phyloP scores from a whole-genome alignment of 1,284 basidiomycete species.

The Rhizopogon hawkerae region DNA sequence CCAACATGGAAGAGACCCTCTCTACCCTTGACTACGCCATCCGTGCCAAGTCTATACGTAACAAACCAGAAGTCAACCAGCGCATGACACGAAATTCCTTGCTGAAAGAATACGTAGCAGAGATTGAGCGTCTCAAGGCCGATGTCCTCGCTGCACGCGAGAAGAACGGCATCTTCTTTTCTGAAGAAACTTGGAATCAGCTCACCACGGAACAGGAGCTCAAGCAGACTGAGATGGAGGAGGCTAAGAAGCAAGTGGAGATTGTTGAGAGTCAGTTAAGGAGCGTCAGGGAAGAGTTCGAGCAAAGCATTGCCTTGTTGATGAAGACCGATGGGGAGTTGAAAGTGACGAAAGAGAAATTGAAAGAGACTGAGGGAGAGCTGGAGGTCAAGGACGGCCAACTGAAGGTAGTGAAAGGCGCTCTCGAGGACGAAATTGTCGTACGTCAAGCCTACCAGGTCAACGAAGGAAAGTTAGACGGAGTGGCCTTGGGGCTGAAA shows the following conservation, averaged over 20 bases:
- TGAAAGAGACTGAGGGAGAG: slow-evolving; percentile 48
- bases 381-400: slow-evolving; percentile 48
- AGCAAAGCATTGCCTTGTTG: slow-evolving; percentile 74
- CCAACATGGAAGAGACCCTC: slow-evolving; percentile 94
- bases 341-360: slow-evolving; percentile 49
- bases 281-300: slow-evolving; percentile 81
- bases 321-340: slow-evolving; percentile 71
- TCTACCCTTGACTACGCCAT: slow-evolving; percentile 98
- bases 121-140: slow-evolving; percentile 89
- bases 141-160: slow-evolving; percentile 87
- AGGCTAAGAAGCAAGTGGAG: slow-evolving; percentile 74
- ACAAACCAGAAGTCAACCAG: slow-evolving; percentile 93
- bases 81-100: slow-evolving; percentile 90
- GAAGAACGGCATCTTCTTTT: slow-evolving; percentile 92
- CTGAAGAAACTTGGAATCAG: slow-evolving; percentile 82
- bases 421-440: slow-evolving; percentile 70
- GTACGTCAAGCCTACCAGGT: slow-evolving; percentile 70
- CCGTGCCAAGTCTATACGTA: slow-evolving; percentile 92
- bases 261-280: slow-evolving; percentile 77
- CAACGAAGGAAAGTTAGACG: slow-evolving; percentile 66
- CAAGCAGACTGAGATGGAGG: slow-evolving; percentile 66
- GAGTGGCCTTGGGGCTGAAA: slow-evolving; percentile 64
- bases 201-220: slow-evolving; percentile 72
- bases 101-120: slow-evolving; percentile 90
- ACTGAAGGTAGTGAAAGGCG: slow-evolving; percentile 44